Conservation (phyloP, 495 filamentous ascomycete genomes). For the Jackrogersella minutella region DNA sequence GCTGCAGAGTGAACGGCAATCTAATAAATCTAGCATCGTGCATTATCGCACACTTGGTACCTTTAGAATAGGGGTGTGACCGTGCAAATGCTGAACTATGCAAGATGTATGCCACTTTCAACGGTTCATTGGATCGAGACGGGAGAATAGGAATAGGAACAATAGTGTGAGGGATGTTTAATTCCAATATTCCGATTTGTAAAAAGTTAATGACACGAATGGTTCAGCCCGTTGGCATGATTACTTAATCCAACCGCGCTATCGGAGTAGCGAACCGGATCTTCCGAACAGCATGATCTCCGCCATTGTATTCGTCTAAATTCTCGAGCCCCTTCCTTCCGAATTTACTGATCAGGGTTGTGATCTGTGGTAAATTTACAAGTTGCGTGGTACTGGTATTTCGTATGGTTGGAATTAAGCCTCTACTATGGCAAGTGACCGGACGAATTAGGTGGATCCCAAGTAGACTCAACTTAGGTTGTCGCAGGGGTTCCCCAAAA, state of each 20-base stretch:
- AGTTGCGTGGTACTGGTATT: no score
- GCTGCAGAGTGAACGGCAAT: slow-evolving; percentile 12
- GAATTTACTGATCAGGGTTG: slow-evolving; percentile 29
- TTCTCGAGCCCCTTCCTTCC: slow-evolving; percentile 28
- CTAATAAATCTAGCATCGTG: slow-evolving; percentile 34
- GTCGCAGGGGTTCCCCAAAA: slow-evolving; percentile 35
- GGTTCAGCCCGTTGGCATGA: neutral
- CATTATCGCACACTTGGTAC: slow-evolving; percentile 18
- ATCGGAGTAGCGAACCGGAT: slow-evolving; percentile 18
- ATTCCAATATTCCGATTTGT: slow-evolving; percentile 3
- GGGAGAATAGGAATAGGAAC: neutral
- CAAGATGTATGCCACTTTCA: slow-evolving; percentile 5
- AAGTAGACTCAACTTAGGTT: neutral
- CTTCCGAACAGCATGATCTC: slow-evolving; percentile 2
- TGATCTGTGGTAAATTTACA: slow-evolving; percentile 30
- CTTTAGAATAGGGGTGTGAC: neutral
- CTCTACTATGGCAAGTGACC: neutral
- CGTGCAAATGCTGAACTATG: neutral
- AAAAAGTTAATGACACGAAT: slow-evolving; percentile 14
- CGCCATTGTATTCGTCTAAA: slow-evolving; percentile 18
- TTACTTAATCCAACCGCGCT: neutral
- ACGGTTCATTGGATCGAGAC: slow-evolving; percentile 5
- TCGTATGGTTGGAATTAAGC: slow-evolving; percentile 13
- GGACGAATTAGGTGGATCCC: neutral
- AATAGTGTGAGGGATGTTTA: neutral